Evolutionary conservation across 768 basidiomycete species (phyloP), one percentile per base, ranked within the genome.

Genomic region (Tremella fuciformis): DNA sequence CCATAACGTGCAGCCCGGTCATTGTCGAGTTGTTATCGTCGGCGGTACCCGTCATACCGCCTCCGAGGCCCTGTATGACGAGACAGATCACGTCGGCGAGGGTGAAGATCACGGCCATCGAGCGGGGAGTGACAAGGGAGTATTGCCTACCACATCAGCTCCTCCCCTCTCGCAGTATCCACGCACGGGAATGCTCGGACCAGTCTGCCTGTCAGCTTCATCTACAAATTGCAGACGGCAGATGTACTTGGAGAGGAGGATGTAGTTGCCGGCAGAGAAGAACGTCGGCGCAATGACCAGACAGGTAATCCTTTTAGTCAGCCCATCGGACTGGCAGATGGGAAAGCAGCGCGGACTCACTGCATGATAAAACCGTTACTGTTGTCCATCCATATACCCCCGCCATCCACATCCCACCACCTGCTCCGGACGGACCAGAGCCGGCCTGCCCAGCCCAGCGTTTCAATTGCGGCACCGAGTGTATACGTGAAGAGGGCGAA

Each of bases 51-150:
- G 85, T 85, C 18, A 80, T 66, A 0, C 81, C 86, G 22, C 86
- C 86, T 40, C 86, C 86, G 15, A 81, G 72, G 22, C 82, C 86
- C 76, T 88, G 86, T 1, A 86, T 72, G 18, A 84, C 73, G 24
- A 88, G 79, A 11, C 85, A 82, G 26, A 84, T 70, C 18, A 86
- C 65, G 62, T 88, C 87, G 19, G 63, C 67, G 21, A 46, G 59
- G 52, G 75, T 67, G 60, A 78, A 78, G 19, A 76, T 22, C 37
- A 74, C 58, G 8, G 73, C 66, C 62, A 76, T 69, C 1, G 63
- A 9, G 11, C 48, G 48, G 7, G 48, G 26, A 13, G 18, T 3
- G 18, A 18, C 15, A 8, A 26, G 15, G 18, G n/a, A 19, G 48
- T 50, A 50, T 22, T 25, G 48, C 15, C 24, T 34, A 11, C 4